phyloP scores from a whole-genome alignment of 768 basidiomycete species.

The Polyporus arcularius region DNA sequence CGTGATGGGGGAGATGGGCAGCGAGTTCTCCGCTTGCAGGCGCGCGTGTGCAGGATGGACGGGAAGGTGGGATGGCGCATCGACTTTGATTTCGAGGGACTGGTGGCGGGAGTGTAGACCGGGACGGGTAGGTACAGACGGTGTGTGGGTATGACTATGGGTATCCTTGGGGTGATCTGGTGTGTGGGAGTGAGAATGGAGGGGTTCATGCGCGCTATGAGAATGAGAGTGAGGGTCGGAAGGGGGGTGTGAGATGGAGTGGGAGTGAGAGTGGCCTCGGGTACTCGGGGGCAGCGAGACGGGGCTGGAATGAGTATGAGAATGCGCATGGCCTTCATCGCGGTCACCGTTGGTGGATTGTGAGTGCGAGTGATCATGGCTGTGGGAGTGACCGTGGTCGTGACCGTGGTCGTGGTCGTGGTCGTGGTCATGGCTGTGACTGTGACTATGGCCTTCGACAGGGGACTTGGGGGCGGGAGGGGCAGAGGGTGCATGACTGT shows the following conservation, averaged over 20 bases:
- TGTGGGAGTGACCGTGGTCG: constrained; percentile 32
- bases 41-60: constrained; percentile 28
- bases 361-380: constrained; percentile 29
- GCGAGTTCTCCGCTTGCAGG: constrained; percentile 10
- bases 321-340: constrained; percentile 2
- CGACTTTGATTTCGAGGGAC: constrained; percentile 23
- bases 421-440: constrained; percentile 8
- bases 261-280: constrained; percentile 30
- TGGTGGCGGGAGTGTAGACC: constrained; percentile 21
- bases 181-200: constrained; percentile 16
- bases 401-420: constrained; percentile 31
- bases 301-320: constrained; percentile 25
- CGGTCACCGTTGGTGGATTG: constrained; percentile 14
- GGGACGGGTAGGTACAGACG: constrained; percentile 4
- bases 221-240: constrained; percentile 30
- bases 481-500: constrained; percentile 35
- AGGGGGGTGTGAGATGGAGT: constrained; percentile 26
- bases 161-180: constrained; percentile 13
- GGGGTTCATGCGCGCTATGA: constrained; percentile 15
- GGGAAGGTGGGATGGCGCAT: constrained; percentile 19
- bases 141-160: constrained; percentile 20
- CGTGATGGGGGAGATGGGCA: constrained; percentile 55
- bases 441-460: constrained; percentile 10
- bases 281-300: constrained; percentile 27
- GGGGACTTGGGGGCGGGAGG: constrained; percentile 1